Base-by-base conservation (phyloP, 768 basidiomycete species). In the Trametes elegans region DNA sequence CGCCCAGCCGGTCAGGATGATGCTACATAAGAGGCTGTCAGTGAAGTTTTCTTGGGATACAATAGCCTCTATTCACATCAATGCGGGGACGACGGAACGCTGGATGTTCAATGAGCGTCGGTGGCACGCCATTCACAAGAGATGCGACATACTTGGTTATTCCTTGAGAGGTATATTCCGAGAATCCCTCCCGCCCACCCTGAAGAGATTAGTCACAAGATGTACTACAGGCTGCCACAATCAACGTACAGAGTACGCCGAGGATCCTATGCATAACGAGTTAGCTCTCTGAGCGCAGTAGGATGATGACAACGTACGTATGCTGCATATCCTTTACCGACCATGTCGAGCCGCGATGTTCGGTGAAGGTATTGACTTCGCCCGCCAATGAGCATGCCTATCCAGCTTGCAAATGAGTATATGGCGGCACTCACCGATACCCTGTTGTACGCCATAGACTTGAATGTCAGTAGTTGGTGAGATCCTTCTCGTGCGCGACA, bases 301-400 rank as follows among this genome's bases (percentile, higher is more conserved):
- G 36, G 34, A 16, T 18, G 18, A 19, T 47, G 9, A 31, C 13
- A 18, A 36, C 88, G 59, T 65, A 91, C 84, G 91, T 93, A 69
- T 96, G 93, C 64, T 95, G 93, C 90, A 94, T 89, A 68, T 96
- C 94, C 68, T 96, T 94, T 49, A 87, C 87, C 2, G 84, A 88
- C 94, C 94, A 96, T 0, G 63, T 68, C 18, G 77, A 78, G 7
- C 90, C 90, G 44, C 84, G 88, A 66, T 97, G 93, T 65, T 93
- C 90, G 0, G 93, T 95, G 67, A 96, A 95, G 0, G 93, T 95
- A 62, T 97, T 96, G 53, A 97, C 87, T 82, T 62, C 53, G 34
- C 5, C 7, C 23, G 9, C 1, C 13, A 35, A 1, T 27, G 21
- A 47, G 18, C 28, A 6, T 7, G 18, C 5, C 24, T 13, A 5